Base-by-base conservation (phyloP, 305 asterid species). In the Nicotiana rustica region DNA sequence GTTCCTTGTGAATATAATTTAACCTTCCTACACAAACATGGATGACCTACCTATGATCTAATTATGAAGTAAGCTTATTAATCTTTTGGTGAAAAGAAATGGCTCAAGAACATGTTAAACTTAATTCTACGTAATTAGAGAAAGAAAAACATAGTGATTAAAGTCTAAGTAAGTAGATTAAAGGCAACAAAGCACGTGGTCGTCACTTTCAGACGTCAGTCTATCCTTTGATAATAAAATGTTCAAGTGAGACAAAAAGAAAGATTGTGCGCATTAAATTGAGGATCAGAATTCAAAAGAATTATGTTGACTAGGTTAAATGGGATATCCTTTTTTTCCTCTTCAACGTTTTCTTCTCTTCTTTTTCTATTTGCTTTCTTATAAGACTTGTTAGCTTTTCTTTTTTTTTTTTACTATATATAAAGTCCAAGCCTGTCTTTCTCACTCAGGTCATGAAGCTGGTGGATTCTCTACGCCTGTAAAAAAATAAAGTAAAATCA, bases 251-350 rank as follows among this genome's bases (percentile, higher is more conserved):
- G 62, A 73, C 79, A 73, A 49, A 73, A 49, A 6, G 62, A 73
- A 73, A 73, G 64, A 73, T 49, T 73, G 79, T 47, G 41, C 79
- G 64, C 79, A 25, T 47, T 49, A 8, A 59, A 49, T 73, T 49
- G 52, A 61, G 79, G 79, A 73, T 49, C 41, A 35, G 19, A 18
- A 19, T 38, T 38, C 17, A 59, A 70, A 59, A 70, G 33, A 19
- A 70, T 29, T 10, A 5, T 41, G 10, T 41, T 70, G 60, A 70
- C 19, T 29, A 73, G 14, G 62, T 73, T 49, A 73, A 49, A 52
- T 12, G 12, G 1, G 17, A 12, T 49, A 49, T 49, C 56, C 15
- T 12, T 21, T 70, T 19, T 13, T 71, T 19, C 21, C 21, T 47
- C 62, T 69, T 69, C 3, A 21, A 71, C 79, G 14, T 47, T 71